phyloP scores from a whole-genome alignment of 2,329 filamentous ascomycete species.

The Davidsoniella eucalypti region DNA sequence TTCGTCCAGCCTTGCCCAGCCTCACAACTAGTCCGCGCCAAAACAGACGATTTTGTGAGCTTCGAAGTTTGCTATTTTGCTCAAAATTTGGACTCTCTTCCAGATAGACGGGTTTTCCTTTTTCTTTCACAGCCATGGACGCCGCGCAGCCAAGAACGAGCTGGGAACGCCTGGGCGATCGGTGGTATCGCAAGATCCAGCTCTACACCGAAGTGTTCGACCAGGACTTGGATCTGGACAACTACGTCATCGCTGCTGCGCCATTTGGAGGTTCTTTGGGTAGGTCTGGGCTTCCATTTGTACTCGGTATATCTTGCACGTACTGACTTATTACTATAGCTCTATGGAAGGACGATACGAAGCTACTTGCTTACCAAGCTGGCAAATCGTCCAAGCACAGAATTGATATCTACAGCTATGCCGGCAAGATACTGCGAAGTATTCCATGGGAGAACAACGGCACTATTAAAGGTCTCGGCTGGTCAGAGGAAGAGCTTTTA shows the following conservation, averaged over 20 bases:
- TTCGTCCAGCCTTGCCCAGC: not conserved
- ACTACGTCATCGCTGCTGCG: slow-evolving; percentile 80
- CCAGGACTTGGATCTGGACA: slow-evolving; percentile 83
- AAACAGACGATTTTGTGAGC: not conserved
- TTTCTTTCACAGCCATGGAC: slow-evolving; percentile 29
- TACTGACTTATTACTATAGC: slow-evolving; percentile 33
- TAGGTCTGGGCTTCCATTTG: slow-evolving; percentile 28
- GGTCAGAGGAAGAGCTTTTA: slow-evolving; percentile 90
- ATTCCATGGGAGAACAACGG: slow-evolving; percentile 78
- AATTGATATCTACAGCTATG: slow-evolving; percentile 88
- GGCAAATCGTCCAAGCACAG: slow-evolving; percentile 57
- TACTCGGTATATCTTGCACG: too few species aligned
- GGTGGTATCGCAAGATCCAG: slow-evolving; percentile 88
- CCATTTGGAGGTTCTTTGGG: slow-evolving; percentile 88
- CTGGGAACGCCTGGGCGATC: slow-evolving; percentile 87
- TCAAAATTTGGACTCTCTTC: not conserved
- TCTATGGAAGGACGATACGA: slow-evolving; percentile 74
- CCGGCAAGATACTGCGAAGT: slow-evolving; percentile 70
- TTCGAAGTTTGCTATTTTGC: not conserved
- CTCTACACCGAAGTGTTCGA: slow-evolving; percentile 90
- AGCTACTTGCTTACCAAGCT: slow-evolving; percentile 62
- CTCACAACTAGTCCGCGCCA: not conserved
- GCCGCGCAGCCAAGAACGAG: slow-evolving; percentile 57
- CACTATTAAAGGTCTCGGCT: slow-evolving; percentile 73
- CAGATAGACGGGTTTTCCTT: not conserved